Evolutionary conservation across 257 asterid genomes (phyloP), one percentile per base, ranked within the genome.

Genomic region (Salvia rosmarinus): DNA sequence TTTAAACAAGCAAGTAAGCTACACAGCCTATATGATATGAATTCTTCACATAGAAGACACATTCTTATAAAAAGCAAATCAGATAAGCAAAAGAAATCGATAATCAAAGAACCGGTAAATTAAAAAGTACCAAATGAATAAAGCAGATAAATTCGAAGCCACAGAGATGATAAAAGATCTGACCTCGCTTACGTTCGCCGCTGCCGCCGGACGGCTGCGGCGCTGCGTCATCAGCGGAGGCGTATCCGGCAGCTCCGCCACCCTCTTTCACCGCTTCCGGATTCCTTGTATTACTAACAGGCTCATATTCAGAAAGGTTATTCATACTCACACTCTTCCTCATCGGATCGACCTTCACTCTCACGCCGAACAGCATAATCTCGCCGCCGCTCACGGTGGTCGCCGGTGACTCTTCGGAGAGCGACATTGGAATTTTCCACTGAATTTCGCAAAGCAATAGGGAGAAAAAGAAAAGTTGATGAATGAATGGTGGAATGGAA

Each of bases 131-230:
- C 17, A 25, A 52, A 32, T 20, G n/a, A 17, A 47, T 35, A 57
- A 30, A 28, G 12, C 11, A 30, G 56, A 16, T n/a, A n/a, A n/a
- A n/a, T n/a, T n/a, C n/a, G n/a, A n/a, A n/a, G n/a, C n/a, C 25
- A 35, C 43, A 34, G 9, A 49, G 32, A 65, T 43, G 77, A 80
- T 43, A 56, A 12, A 66, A 81, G 85, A 80, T 85, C 87, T 63
- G 59, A 90, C 98, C 97, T 88, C 97, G 87, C 80, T 90, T 92
- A 58, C 97, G 96, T 79, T 85, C 97, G 65, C 88, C 80, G 34
- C 65, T 58, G 0, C 79, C 81, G 69, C 75, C 77, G 16, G 87
- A 30, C n/a, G 79, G 85, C 34, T 37, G 89, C 25, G 81, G 82
- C 21, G 73, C 84, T 16, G 85, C 96, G 14, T 92, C 98, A 44